Evolutionary conservation across 192 early-diverging fungal species (phyloP).

Genomic region (Podila verticillata): DNA sequence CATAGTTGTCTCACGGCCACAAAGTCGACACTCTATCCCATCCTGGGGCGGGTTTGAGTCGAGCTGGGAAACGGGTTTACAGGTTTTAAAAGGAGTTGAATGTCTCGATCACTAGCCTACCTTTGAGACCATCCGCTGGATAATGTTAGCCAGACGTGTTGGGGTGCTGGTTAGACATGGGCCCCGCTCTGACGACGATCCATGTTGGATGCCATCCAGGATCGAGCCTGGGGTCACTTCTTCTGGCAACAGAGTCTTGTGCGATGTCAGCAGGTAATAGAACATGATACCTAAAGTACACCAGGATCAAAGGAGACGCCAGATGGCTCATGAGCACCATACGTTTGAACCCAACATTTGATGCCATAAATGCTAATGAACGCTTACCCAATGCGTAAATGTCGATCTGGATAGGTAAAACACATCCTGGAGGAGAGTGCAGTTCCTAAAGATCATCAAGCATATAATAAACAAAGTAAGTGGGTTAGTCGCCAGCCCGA

Average conservation of each 20-base stretch:
- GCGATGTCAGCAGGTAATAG: slow-evolving; percentile 33
- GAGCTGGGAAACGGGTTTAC: no score
- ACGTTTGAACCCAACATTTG: neutral
- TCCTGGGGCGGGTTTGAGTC: no score
- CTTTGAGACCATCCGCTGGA: slow-evolving; percentile 43
- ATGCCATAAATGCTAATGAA: neutral
- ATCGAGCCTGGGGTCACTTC: slow-evolving; percentile 17
- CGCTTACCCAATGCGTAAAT: slow-evolving; percentile 43
- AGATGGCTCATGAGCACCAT: no score
- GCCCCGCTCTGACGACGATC: neutral
- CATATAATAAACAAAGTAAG: neutral
- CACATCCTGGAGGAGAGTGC: slow-evolving; percentile 42
- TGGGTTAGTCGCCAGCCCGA: neutral
- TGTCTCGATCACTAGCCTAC: neutral
- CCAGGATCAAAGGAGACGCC: neutral
- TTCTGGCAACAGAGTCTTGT: slow-evolving; percentile 15
- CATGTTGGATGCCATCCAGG: slow-evolving; percentile 8
- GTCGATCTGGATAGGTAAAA: slow-evolving; percentile 42
- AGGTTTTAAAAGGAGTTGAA: neutral
- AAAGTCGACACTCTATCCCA: no score
- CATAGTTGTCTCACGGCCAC: no score
- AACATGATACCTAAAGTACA: slow-evolving; percentile 39
- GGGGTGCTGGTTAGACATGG: slow-evolving; percentile 14
- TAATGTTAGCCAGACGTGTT: slow-evolving; percentile 27
- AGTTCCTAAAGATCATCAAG: slow-evolving; percentile 14